Evolutionary conservation across 106 monocot species (phyloP), one percentile per base, ranked within the genome.

Genomic region (Acorus gramineus): DNA sequence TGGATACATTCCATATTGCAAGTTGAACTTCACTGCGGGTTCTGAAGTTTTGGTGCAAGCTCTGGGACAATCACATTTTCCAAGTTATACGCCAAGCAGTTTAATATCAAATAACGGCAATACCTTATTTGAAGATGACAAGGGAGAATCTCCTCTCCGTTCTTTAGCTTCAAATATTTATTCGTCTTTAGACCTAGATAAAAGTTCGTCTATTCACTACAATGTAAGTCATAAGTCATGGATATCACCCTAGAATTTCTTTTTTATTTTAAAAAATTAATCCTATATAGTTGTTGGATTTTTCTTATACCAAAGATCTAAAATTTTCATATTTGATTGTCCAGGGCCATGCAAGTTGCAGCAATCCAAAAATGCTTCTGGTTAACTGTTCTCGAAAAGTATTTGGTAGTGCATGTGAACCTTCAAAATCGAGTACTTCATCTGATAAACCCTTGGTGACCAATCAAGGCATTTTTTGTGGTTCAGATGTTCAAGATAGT

Each of bases 1-100:
- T 44, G 63, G 69, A n/a, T 87, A 87, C 47, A n/a, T 9, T 47
- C 78, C 83, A 56, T 87, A 87, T 51, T 78, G 80, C 60, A 69
- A 74, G 51, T 80, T 83, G 13, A 65, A 74, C 8, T 55, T 69
- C 44, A 66, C 62, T 57, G 11, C 50, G 66, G 47, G 52, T 53
- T 4, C 55, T 11, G 60, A 14, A 52, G 28, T 48, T 57, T n/a
- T 3, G 43, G 50, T 60, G 14, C 12, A 60, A 74, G 48, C 12
- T 46, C 4, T 10, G 6, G 13, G 11, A 9, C 13, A 61, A 8
- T 61, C 42, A 5, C 6, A 12, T 53, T 66, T n/a, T 42, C 9
- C 8, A 48, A 13, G 3, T n/a, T 4, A 3, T 28, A 44, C 11
- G 55, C 44, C 14, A 46, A 2, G 3, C 50, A 12, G 43, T 53